phyloP scores from a whole-genome alignment of 495 filamentous ascomycete species.

The Bryoglossum gracile region DNA sequence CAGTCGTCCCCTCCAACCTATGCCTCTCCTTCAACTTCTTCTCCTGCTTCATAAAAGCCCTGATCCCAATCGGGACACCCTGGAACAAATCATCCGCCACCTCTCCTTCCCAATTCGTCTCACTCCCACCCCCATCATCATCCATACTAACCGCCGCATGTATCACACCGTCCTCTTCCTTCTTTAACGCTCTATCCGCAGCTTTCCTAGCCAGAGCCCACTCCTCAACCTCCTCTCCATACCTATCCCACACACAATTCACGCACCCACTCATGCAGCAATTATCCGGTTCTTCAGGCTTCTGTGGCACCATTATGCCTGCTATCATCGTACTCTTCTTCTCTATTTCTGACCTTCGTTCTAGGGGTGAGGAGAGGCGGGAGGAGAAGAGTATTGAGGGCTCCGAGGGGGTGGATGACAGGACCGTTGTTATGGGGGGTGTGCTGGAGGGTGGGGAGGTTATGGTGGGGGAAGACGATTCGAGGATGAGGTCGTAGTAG shows the following conservation, averaged over 20 bases:
- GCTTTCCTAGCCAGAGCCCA: constrained; percentile 59
- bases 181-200: constrained; percentile 41
- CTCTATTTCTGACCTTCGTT: constrained; percentile 53
- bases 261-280: constrained; percentile 99
- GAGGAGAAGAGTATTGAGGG: constrained; percentile 22
- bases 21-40: constrained; percentile 81
- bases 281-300: constrained; percentile 87
- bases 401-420: not conserved
- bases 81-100: constrained; percentile 53
- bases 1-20: constrained; percentile 28
- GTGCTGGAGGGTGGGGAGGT: constrained; percentile 9
- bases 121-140: constrained; percentile 73
- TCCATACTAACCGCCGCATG: constrained; percentile 57
- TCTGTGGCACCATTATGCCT: constrained; percentile 73
- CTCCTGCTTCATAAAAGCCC: constrained; percentile 96
- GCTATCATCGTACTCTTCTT: constrained; percentile 56
- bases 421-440: constrained; percentile 3
- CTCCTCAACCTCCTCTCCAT: constrained; percentile 82
- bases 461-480: constrained; percentile 13
- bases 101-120: constrained; percentile 54
- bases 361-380: constrained; percentile 28
- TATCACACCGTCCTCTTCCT: constrained; percentile 30
- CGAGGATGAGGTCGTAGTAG: constrained; percentile 24
- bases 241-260: constrained; percentile 93
- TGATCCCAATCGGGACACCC: constrained; percentile 83